Conservation (phyloP, 768 basidiomycete genomes). For the Trametes meyenii region DNA sequence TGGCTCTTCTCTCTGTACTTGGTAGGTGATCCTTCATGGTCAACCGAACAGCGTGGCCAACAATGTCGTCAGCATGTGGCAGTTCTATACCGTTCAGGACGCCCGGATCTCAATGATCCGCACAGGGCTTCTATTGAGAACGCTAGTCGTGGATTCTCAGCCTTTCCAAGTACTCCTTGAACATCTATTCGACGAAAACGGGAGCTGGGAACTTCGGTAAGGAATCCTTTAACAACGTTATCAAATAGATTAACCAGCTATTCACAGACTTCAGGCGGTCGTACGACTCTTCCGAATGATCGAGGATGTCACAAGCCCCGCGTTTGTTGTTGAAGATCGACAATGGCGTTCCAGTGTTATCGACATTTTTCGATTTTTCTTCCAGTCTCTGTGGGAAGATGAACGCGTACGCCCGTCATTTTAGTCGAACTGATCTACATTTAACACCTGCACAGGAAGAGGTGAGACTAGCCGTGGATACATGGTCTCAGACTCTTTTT, state of each 20-base stretch:
- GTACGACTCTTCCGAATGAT: slow-evolving; percentile 65
- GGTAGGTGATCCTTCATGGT: slow-evolving; percentile 43
- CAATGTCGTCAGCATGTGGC: slow-evolving; percentile 56
- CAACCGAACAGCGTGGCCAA: not conserved
- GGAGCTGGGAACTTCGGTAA: slow-evolving; percentile 56
- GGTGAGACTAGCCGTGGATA: slow-evolving; percentile 58
- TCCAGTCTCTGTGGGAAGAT: slow-evolving; percentile 66
- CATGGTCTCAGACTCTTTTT: slow-evolving; percentile 61
- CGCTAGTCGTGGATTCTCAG: slow-evolving; percentile 63
- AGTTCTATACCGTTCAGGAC: slow-evolving; percentile 63
- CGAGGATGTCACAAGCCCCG: slow-evolving; percentile 64
- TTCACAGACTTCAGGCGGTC: slow-evolving; percentile 51
- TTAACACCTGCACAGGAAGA: slow-evolving; percentile 56
- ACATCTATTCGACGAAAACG: slow-evolving; percentile 39
- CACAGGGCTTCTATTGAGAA: slow-evolving; percentile 57
- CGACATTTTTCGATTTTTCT: slow-evolving; percentile 62
- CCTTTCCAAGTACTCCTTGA: slow-evolving; percentile 58
- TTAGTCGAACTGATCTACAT: not conserved
- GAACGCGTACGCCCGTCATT: slow-evolving; percentile 46
- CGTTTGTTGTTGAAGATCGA: slow-evolving; percentile 61
- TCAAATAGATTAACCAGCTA: not conserved
- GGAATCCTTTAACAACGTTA: slow-evolving; percentile 2
- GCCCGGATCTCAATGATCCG: slow-evolving; percentile 57
- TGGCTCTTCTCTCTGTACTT: slow-evolving; percentile 55
- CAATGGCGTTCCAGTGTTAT: slow-evolving; percentile 69